These are phyloP conservation scores for Phascolomyces articulosus DNA, from an alignment of 371 early-diverging fungal genomes.

Conservation along the genomic window DNA sequence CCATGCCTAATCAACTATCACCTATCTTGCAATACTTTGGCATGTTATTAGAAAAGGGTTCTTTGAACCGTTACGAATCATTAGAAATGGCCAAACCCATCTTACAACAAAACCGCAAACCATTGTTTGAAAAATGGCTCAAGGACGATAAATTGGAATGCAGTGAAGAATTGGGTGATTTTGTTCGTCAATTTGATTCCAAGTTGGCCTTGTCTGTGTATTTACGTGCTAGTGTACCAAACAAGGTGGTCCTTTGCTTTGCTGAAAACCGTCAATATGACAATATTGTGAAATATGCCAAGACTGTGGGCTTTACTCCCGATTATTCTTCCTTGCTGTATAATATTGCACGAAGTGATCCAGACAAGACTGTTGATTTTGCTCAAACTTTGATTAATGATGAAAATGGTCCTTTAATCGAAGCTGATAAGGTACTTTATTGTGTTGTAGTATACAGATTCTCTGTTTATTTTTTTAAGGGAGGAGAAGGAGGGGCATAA, in stretches of 20 bases:
- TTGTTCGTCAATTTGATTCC: conserved; percentile 90
- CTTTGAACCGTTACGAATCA: conserved; percentile 93
- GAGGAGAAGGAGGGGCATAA: no score
- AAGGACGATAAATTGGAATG: conserved; percentile 98
- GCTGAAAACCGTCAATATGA: conserved; percentile 95
- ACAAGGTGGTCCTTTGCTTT: conserved; percentile 94
- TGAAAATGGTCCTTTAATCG: conserved; percentile 82
- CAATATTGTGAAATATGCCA: conserved; percentile 94
- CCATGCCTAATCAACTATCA: conserved; percentile 80
- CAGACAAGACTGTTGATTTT: conserved; percentile 94
- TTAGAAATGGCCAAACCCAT: conserved; percentile 94
- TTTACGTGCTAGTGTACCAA: conserved; percentile 90
- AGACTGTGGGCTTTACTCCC: conserved; percentile 91
- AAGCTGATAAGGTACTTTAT: conserved; percentile 80
- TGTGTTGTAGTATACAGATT: no score
- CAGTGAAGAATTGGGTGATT: conserved; percentile 97
- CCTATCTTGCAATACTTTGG: conserved; percentile 98
- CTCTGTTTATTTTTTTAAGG: neutral
- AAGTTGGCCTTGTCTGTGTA: conserved; percentile 95
- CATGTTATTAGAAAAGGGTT: conserved; percentile 93
- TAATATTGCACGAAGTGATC: conserved; percentile 88
- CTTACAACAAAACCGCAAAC: conserved; percentile 88
- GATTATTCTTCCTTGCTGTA: conserved; percentile 90
- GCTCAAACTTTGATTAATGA: conserved; percentile 87
- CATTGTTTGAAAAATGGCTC: conserved; percentile 96